Evolutionary conservation across 1,284 basidiomycete species (phyloP).

Genomic region (Boletellus deceptivus): DNA sequence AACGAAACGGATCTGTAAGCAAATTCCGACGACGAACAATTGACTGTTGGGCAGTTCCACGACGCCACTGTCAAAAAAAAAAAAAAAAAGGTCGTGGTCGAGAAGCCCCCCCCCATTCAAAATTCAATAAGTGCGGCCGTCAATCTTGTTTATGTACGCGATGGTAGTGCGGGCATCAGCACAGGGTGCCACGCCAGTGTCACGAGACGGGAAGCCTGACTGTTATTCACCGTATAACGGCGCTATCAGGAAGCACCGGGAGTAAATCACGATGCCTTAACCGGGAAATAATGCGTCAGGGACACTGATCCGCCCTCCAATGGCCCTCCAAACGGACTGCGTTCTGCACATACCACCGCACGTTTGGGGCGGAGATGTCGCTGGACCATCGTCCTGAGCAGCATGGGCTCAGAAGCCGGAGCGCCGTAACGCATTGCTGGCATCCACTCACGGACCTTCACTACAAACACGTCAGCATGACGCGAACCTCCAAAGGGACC

Average conservation of each 20-base stretch:
- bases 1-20: conserved; percentile 11
- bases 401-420: conserved; percentile 1
- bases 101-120: conserved; percentile 5
- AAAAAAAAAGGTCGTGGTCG: conserved; percentile 5
- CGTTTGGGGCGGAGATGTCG: conserved; percentile 23
- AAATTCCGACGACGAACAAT: conserved; percentile 25
- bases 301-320: neutral
- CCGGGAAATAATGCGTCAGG: conserved; percentile 13
- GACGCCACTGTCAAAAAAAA: conserved; percentile 29
- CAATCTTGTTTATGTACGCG: conserved; percentile 23
- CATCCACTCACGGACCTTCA: conserved; percentile 27
- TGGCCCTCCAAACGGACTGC: neutral
- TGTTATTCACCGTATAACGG: conserved; percentile 3
- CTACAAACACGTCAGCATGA: conserved; percentile 32
- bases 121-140: conserved; percentile 13
- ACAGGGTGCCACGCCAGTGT: conserved; percentile 9
- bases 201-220: conserved; percentile 16
- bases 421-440: conserved; percentile 32
- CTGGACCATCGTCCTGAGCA: neutral
- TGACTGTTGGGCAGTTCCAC: conserved; percentile 7
- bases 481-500: conserved; percentile 19
- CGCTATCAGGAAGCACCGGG: conserved; percentile 23
- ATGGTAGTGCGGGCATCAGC: conserved; percentile 16
- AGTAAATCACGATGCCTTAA: conserved; percentile 22
- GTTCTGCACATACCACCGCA: conserved; percentile 8